Evolutionary conservation across 768 basidiomycete genomes (phyloP), one percentile per base, ranked within the genome.

Genomic region (Boletellus emodensis): DNA sequence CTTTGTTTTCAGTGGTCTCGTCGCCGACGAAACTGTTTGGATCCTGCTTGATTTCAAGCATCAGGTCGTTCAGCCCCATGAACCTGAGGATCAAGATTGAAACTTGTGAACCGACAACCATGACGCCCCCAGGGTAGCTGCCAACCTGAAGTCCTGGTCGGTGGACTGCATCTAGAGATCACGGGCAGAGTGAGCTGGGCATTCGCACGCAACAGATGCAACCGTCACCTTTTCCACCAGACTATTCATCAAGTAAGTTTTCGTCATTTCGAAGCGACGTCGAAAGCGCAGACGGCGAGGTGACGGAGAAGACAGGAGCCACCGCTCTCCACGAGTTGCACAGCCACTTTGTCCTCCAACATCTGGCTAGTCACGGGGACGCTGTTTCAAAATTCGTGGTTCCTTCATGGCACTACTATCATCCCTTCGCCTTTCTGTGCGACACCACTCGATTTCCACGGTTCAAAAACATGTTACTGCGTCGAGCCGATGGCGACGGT

Each of bases 51-150:
- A 94, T 84, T 73, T 95, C 93, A 34, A 80, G 79, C 80, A 91
- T 87, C 58, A 98, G 71, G 71, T 99, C 95, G 57, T 92, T 96
- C 56, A 99, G 75, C 35, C 94, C 93, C 95, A 97, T 98, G 69
- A 91, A 94, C 67, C 94, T 94, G 61, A n/a, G 41, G 48, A 48
- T 41, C 8, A 41, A 33, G 35, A 42, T 49, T 40, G 35, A 57
- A 46, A 47, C 51, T 44, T 61, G 36, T 41, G 46, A 55, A 56
- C 52, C 58, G 33, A 53, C 56, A 15, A 34, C 37, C 41, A 12
- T 51, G 33, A 60, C 57, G 57, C 54, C 56, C 51, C 38, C 52
- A 47, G 38, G 40, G 40, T 32, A 63, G 28, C 53, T 30, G 52
- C 72, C 30, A 52, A 90, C 90, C 90, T 78, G 69, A 90, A 91